Conservation (phyloP, 2,329 filamentous ascomycete genomes). For the Claviceps quebecensis region DNA sequence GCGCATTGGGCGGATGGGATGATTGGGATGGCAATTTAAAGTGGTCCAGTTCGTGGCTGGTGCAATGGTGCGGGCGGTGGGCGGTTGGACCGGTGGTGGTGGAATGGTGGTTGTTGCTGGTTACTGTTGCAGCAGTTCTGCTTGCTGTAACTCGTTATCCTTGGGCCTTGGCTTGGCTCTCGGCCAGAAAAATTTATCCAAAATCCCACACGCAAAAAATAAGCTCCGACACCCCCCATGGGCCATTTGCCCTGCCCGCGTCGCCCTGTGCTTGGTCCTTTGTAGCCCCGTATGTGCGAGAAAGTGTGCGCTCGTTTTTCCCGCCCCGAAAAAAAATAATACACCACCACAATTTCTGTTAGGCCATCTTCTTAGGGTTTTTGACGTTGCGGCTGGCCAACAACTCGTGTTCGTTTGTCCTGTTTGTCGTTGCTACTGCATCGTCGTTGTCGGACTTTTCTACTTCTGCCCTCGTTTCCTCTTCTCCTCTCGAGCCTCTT, state of each 20-base stretch:
- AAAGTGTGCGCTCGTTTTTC: neutral
- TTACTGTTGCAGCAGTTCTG: too few species aligned
- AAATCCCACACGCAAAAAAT: constrained; percentile 5
- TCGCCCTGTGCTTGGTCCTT: neutral
- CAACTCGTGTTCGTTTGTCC: neutral
- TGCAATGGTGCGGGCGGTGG: too few species aligned
- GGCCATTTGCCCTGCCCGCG: neutral
- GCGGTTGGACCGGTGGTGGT: too few species aligned
- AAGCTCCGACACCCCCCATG: constrained; percentile 2
- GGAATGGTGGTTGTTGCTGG: too few species aligned
- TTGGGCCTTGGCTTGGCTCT: neutral
- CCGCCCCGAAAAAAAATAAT: constrained; percentile 1
- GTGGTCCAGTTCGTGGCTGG: too few species aligned
- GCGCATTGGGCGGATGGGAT: too few species aligned
- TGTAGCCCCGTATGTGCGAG: neutral
- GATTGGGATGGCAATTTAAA: too few species aligned
- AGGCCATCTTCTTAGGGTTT: constrained; percentile 1
- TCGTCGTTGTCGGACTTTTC: neutral
- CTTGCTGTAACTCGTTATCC: too few species aligned
- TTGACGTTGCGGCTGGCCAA: constrained; percentile 3
- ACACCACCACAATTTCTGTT: neutral
- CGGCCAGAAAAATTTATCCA: neutral
- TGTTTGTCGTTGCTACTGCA: neutral
- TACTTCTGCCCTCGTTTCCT: neutral
- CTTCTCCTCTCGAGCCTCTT: neutral